phyloP scores from a whole-genome alignment of 2,329 filamentous ascomycete species.

The Magnaporthiopsis poae region DNA sequence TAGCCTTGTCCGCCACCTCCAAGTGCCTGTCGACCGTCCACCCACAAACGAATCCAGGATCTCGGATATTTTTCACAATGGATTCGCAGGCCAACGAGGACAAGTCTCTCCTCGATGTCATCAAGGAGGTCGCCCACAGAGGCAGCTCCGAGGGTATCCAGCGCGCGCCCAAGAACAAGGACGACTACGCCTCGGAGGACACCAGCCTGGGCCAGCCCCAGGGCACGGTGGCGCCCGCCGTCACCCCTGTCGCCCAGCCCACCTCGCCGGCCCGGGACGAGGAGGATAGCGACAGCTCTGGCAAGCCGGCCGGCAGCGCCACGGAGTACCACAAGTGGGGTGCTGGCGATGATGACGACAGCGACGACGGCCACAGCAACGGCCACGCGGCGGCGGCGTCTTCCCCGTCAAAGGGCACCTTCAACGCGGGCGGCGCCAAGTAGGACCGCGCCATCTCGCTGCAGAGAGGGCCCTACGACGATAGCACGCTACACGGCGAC shows the following conservation, averaged over 20 bases:
- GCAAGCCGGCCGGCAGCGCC: background rate
- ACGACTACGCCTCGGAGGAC: background rate
- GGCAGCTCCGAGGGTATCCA: background rate
- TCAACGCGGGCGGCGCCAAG: background rate
- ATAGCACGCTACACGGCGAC: conserved; percentile 2
- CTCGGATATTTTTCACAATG: background rate
- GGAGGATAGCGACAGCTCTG: background rate
- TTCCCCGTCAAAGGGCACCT: background rate
- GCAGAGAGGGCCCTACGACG: conserved; percentile 6
- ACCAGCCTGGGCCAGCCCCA: background rate
- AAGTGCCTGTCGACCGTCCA: background rate
- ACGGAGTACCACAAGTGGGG: background rate
- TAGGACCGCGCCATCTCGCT: conserved; percentile 6
- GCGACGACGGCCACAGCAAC: background rate
- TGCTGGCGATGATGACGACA: background rate
- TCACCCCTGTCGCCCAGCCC: background rate
- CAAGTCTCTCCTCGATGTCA: background rate
- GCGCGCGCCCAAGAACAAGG: background rate
- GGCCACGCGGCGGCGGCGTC: background rate
- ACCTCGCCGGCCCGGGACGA: background rate
- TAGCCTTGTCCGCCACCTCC: background rate
- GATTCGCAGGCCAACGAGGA: background rate
- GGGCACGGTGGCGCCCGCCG: background rate
- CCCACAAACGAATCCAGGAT: background rate
- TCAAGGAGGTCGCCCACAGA: background rate